Evolutionary conservation across 2,329 filamentous ascomycete genomes (phyloP), one percentile per base, ranked within the genome.

Genomic region (Fusarium tjaetaba): DNA sequence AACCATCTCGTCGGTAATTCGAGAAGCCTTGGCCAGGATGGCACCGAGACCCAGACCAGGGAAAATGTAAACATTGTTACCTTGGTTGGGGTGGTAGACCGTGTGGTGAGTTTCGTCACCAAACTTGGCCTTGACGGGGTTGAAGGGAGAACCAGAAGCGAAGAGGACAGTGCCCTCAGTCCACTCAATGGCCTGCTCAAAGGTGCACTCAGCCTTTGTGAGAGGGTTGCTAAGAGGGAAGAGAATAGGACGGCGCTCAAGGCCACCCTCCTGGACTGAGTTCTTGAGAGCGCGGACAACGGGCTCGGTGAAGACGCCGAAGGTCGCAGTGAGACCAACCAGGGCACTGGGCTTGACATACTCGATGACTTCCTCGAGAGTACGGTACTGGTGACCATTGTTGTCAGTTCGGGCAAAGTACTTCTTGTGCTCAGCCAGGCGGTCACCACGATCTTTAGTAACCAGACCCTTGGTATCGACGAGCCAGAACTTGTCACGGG

Each of bases 401-500:
- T 92, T 92, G 81, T 92, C 90, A 22, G 82, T 83, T 59, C 90
- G 88, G 38, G 90, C 89, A 77, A 92, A 92, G 82, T 92, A 91
- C 84, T 92, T 90, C 85, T 94, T 94, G 84, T 99, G 96, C 78
- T 97, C 93, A 42, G 96, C 95, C 45, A 99, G 91, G 82, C 92
- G 94, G 86, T 98, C 96, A 62, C 96, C 96, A 69, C 96, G 94
- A 85, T 99, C 96, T 71, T 89, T 88, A 73, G 96, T 97, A 59
- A 99, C 96, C 28, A 99, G 92, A 78, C 96, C 96, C 87, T 96
- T 96, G 80, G 95, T 97, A 86, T 98, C 96, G 69, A 98, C 95
- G 53, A 99, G 93, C 90, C 93, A 98, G 89, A 99, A 98, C 87
- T 96, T 96, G 80, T 92, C 90, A 78, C 92, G 91, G 64, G 96